phyloP scores from a whole-genome alignment of 768 basidiomycete genomes.

The Hysterangium stoloniferum region DNA sequence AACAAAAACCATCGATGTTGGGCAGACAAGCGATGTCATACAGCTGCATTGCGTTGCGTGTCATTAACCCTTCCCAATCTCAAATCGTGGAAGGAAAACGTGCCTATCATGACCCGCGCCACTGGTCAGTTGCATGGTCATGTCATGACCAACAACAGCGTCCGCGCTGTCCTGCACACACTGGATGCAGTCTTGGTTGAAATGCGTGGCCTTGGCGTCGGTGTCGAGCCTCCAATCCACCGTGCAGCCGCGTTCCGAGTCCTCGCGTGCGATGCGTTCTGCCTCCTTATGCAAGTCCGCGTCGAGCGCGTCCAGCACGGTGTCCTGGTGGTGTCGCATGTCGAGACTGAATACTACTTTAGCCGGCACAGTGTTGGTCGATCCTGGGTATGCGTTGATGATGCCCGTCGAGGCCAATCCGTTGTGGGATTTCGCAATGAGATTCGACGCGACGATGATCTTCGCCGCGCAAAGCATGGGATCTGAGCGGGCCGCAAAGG shows the following conservation, averaged over 20 bases:
- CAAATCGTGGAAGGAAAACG: background rate
- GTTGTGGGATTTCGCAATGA: constrained; percentile 9
- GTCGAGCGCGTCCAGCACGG: background rate
- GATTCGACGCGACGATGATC: constrained; percentile 14
- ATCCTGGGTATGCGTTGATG: constrained; percentile 12
- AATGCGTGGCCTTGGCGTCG: constrained; percentile 8
- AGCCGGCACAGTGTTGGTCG: constrained; percentile 14
- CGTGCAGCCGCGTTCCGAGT: constrained; percentile 5
- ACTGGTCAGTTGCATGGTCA: constrained; percentile 1
- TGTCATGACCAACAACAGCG: constrained; percentile 5
- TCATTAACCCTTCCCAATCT: background rate
- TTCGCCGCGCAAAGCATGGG: constrained; percentile 16
- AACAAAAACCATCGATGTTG: constrained; percentile 10
- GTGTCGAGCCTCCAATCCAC: constrained; percentile 9
- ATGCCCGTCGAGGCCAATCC: constrained; percentile 13
- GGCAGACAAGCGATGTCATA: constrained; percentile 6
- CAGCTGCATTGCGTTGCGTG: background rate
- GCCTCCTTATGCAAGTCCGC: constrained; percentile 1
- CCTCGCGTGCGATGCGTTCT: constrained; percentile 1
- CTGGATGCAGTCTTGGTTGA: constrained; percentile 6
- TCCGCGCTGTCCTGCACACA: constrained; percentile 11
- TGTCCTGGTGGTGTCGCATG: constrained; percentile 6
- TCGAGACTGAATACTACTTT: constrained; percentile 14
- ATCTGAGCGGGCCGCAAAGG: constrained; percentile 14
- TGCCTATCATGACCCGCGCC: constrained; percentile 11